A percentile compares a stretch with the other conserved stretches of the same genome.
Conservation (phyloP, 2,329 filamentous ascomycete genomes). For the Phialophora verrucosa region DNA sequence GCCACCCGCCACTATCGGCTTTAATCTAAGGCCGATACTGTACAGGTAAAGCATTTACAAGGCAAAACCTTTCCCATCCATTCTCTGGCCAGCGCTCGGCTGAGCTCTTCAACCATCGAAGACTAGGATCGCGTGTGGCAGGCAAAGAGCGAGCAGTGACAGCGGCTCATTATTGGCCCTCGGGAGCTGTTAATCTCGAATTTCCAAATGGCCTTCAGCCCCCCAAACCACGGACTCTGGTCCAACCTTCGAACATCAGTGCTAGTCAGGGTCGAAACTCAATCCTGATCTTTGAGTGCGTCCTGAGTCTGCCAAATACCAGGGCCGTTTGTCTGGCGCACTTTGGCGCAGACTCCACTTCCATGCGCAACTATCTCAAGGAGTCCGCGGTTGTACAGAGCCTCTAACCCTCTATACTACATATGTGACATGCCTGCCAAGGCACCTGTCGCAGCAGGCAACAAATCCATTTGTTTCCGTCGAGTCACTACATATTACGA, state of each 20-base stretch:
- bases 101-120: not conserved
- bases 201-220: not conserved
- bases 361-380: not conserved
- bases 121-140: not conserved
- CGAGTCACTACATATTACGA: constrained; percentile 22
- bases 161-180: not conserved
- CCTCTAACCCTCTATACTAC: not conserved
- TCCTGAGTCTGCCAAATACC: not conserved
- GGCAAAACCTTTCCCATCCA: not conserved
- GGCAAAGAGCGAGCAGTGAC: not conserved
- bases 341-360: not conserved
- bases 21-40: not conserved
- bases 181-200: not conserved
- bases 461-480: constrained; percentile 18
- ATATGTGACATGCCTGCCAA: not conserved
- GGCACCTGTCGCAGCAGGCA: constrained; percentile 10
- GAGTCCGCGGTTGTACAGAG: not conserved
- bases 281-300: not conserved
- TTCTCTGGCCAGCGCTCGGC: not conserved
- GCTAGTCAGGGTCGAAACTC: not conserved
- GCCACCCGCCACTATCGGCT: not conserved
- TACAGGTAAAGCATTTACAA: not conserved
- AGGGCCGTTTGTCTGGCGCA: not conserved
- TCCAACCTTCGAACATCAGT: not conserved
- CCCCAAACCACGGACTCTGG: not conserved